Conservation (phyloP, 2,329 filamentous ascomycete species). For the Botrytis aclada region DNA sequence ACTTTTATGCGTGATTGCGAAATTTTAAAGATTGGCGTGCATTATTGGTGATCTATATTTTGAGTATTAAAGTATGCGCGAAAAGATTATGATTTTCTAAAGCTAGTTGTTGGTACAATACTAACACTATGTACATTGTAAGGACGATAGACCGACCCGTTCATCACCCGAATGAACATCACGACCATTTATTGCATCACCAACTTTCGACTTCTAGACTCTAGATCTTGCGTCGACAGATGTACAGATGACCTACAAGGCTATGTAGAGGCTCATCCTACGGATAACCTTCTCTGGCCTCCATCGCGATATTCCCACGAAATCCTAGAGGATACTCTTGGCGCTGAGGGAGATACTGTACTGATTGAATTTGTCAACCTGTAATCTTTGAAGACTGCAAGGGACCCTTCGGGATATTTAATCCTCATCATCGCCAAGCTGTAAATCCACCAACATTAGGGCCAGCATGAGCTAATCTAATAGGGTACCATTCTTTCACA, state of each 20-base stretch:
- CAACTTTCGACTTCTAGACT: neutral
- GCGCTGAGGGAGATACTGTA: neutral
- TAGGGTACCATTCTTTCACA: neutral
- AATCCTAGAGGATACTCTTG: neutral
- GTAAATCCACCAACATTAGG: neutral
- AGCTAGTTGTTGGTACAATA: neutral
- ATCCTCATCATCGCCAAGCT: conserved; percentile 1
- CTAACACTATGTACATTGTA: neutral
- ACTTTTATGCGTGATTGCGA: neutral
- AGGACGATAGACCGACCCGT: neutral
- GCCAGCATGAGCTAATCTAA: neutral
- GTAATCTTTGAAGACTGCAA: neutral
- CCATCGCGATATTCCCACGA: neutral
- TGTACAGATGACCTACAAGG: neutral
- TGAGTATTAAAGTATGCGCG: neutral
- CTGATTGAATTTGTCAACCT: neutral
- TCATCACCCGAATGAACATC: neutral
- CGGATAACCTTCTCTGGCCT: neutral
- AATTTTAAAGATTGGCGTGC: neutral
- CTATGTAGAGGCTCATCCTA: neutral
- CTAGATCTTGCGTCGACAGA: neutral
- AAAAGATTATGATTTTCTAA: neutral
- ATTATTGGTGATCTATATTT: neutral
- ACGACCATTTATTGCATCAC: neutral
- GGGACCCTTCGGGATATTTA: neutral